Evolutionary conservation across 169 alveolate genomes (phyloP).

Genomic region (Plasmodium vivax): DNA sequence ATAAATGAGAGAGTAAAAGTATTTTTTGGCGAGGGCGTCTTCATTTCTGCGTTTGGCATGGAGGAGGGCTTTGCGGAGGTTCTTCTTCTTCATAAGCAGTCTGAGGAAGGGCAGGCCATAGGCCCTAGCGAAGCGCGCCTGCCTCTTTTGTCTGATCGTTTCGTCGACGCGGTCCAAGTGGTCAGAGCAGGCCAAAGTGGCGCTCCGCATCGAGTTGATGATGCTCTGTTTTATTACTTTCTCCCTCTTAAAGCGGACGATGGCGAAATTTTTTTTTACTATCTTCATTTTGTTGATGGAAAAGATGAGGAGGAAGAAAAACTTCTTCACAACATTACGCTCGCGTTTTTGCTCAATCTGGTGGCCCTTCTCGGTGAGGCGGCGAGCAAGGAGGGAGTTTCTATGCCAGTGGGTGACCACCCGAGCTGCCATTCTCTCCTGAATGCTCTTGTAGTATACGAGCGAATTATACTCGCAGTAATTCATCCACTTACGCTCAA

Average conservation of each 20-base stretch:
- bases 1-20: slow-evolving; percentile 26
- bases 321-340: slow-evolving; percentile 27
- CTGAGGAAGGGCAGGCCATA: not conserved
- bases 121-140: not conserved
- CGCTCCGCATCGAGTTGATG: not conserved
- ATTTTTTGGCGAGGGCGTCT: slow-evolving; percentile 4
- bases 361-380: not conserved
- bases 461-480: slow-evolving; percentile 65
- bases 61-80: not conserved
- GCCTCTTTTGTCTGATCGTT: not conserved
- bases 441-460: slow-evolving; percentile 17
- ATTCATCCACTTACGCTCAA: slow-evolving; percentile 54
- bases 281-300: slow-evolving; percentile 43
- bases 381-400: not conserved
- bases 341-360: not conserved
- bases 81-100: not conserved
- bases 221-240: slow-evolving; percentile 22
- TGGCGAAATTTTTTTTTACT: slow-evolving; percentile 50
- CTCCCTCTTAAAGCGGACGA: slow-evolving; percentile 34
- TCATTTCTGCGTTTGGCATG: not conserved
- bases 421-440: not conserved
- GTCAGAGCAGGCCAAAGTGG: not conserved
- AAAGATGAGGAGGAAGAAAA: slow-evolving; percentile 49
- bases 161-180: not conserved
- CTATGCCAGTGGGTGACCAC: slow-evolving; percentile 9